Evolutionary conservation across 306 rosid species (phyloP), one percentile per base, ranked within the genome.

Genomic region (Cucurbita pepo): DNA sequence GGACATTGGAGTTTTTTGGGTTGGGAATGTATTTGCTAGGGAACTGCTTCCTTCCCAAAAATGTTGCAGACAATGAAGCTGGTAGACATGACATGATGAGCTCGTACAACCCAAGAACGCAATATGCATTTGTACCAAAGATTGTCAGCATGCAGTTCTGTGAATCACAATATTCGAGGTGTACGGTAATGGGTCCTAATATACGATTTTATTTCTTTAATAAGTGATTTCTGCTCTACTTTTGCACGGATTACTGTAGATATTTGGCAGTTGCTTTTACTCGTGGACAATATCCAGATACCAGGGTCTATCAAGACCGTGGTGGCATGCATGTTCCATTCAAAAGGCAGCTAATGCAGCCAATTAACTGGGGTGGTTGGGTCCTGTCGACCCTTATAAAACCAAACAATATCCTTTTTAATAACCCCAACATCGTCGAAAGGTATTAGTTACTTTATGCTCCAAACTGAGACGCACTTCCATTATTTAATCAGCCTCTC

Each of bases 91-190:
- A 80, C 76, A 83, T 76, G 90, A 87, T 63, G 97, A 13, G 79
- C 86, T 81, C 85, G 84, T 73, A 75, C 81, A 75, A 80, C 80
- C 75, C 82, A 87, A 81, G 91, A 83, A 77, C 91, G 93, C 74
- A 91, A 89, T 76, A 84, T 83, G 97, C 97, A 50, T 87, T 91
- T 80, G 83, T 79, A 77, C 97, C 93, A 66, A 50, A 91, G 87
- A 83, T 87, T 65, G 86, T 85, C 22, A 84, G 69, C 69, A 61
- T 61, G 86, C 83, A 87, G 96, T 74, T 92, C 96, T 87, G 62
- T 62, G 86, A 71, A 75, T 73, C 86, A 77, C 79, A 72, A 38
- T 79, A 78, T 73, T 79, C 78, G 73, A 81, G 61, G 97, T 89
- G 97, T 91, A 75, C 72, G 81, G 59, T 78, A 53, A 72, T 75